Evolutionary conservation across 345 rosid genomes (phyloP).

Genomic region (Camelina hispida): DNA sequence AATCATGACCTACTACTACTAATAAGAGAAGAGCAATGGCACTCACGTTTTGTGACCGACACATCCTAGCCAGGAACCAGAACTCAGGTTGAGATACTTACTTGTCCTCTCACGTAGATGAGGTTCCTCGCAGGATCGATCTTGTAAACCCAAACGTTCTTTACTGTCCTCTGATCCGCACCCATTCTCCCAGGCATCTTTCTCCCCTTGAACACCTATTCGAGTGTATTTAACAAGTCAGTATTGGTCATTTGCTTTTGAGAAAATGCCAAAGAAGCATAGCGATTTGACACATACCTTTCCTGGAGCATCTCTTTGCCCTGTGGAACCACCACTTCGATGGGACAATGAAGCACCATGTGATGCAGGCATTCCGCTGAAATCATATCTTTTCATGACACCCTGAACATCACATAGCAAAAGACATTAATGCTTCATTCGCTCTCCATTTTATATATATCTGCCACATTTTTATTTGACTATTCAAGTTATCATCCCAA

Average conservation of each 20-base stretch:
- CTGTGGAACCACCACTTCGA: constrained; percentile 84
- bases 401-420: constrained; percentile 57
- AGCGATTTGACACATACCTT: constrained; percentile 58
- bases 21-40: constrained; percentile 14
- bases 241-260: constrained; percentile 4
- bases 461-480: too few species aligned
- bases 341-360: constrained; percentile 88
- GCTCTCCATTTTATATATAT: too few species aligned
- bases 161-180: constrained; percentile 77
- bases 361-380: constrained; percentile 70
- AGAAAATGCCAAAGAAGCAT: constrained; percentile 3
- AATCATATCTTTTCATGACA: constrained; percentile 73
- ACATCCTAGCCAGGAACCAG: background rate
- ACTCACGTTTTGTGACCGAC: background rate
- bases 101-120: constrained; percentile 98
- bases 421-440: constrained; percentile 7
- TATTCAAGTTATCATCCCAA: background rate
- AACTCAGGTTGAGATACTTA: constrained; percentile 46
- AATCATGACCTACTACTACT: constrained; percentile 5
- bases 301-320: constrained; percentile 96
- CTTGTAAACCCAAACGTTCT: constrained; percentile 94
- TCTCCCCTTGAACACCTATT: constrained; percentile 87
- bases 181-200: constrained; percentile 99
- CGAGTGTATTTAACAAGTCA: constrained; percentile 16
- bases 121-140: constrained; percentile 87